These are phyloP conservation scores for Ogataea chonburiensis DNA, from an alignment of 805 yeast genomes.

Conservation along the genomic window DNA sequence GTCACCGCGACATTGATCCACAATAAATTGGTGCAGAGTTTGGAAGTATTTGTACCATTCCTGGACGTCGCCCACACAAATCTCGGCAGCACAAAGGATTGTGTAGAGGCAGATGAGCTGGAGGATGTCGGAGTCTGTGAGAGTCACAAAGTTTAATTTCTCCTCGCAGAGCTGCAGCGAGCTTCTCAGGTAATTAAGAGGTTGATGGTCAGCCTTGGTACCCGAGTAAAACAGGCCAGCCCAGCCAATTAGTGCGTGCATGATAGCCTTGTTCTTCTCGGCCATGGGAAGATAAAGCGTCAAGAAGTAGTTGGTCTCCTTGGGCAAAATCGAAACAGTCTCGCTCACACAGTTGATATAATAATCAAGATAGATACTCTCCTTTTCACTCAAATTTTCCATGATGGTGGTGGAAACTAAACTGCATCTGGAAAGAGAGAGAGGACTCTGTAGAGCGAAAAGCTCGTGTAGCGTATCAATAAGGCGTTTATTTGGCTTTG, in stretches of 20 bases:
- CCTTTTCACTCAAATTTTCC: conserved; percentile 11
- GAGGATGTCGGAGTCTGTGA: conserved; percentile 11
- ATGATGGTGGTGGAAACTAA: too few species aligned
- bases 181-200: conserved; percentile 4
- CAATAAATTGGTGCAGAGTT: conserved; percentile 23
- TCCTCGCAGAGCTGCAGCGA: conserved; percentile 12
- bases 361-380: conserved; percentile 40
- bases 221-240: conserved; percentile 35
- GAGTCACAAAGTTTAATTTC: conserved; percentile 7
- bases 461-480: background rate
- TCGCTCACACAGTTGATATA: conserved; percentile 45
- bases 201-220: conserved; percentile 6
- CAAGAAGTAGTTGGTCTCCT: conserved; percentile 48
- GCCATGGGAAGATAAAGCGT: conserved; percentile 57
- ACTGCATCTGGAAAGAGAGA: conserved; percentile 15
- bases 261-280: conserved; percentile 42
- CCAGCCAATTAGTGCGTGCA: conserved; percentile 55
- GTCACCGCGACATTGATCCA: conserved; percentile 29
- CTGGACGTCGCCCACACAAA: conserved; percentile 27
- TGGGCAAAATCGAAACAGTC: conserved; percentile 49
- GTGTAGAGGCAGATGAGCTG: conserved; percentile 23
- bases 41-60: conserved; percentile 21
- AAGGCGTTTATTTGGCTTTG: background rate
- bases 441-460: background rate
- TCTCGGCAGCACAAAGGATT: conserved; percentile 26